Evolutionary conservation across 441 rosid species (phyloP).

Genomic region (Populus hybrid): DNA sequence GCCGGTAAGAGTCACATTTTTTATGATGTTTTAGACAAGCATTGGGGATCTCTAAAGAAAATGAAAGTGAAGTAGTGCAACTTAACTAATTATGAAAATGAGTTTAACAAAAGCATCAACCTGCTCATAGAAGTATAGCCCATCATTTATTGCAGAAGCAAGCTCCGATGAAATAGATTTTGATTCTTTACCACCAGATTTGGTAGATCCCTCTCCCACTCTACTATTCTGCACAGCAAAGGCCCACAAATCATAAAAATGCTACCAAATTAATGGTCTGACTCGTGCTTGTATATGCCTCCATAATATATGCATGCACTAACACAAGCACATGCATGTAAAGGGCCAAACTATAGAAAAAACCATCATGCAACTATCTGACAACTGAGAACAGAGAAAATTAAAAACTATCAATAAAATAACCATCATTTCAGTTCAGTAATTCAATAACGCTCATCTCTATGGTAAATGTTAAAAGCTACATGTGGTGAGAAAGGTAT

Average conservation of each 20-base stretch:
- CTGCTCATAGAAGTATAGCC: constrained; percentile 93
- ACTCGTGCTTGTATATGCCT: not conserved
- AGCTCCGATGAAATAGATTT: constrained; percentile 64
- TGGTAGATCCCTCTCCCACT: constrained; percentile 45
- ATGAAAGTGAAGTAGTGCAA: constrained; percentile 2
- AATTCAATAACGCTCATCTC: not conserved
- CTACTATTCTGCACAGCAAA: constrained; percentile 67
- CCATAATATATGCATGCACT: not conserved
- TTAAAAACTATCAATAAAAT: not conserved
- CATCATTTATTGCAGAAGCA: constrained; percentile 85
- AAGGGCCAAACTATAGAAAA: not conserved
- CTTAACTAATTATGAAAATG: constrained; percentile 2
- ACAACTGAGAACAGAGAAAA: not conserved
- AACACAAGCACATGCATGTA: not conserved
- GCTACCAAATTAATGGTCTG: not conserved
- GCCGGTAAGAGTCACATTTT: constrained; percentile 21
- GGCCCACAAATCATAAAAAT: constrained; percentile 13
- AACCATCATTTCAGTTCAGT: not conserved
- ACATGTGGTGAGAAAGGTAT: not conserved
- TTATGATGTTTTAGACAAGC: constrained; percentile 6
- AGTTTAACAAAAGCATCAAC: constrained; percentile 31
- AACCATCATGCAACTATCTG: not conserved
- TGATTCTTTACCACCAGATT: constrained; percentile 40
- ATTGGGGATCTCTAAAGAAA: constrained; percentile 4
- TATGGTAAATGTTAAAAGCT: too few species aligned